These are phyloP conservation scores for Lepraria neglecta DNA, from an alignment of 495 filamentous ascomycete genomes.

Conservation along the genomic window DNA sequence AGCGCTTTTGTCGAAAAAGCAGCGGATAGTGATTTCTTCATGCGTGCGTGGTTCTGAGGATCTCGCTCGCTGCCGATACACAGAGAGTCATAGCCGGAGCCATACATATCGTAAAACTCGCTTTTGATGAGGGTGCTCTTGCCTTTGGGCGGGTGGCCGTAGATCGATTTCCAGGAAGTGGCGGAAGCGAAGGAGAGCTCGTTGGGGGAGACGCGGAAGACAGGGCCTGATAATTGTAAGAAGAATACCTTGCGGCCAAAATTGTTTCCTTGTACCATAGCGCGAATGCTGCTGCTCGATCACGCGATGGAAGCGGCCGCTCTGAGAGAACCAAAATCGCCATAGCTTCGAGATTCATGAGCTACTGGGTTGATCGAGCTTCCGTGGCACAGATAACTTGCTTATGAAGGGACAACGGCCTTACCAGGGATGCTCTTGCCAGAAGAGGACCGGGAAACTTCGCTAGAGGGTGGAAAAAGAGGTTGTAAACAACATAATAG, in stretches of 20 bases:
- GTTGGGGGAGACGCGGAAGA: conserved; percentile 24
- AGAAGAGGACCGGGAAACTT: conserved; percentile 30
- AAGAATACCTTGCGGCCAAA: not conserved
- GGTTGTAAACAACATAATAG: conserved; percentile 26
- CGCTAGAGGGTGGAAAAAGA: conserved; percentile 31
- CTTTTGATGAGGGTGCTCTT: conserved; percentile 18
- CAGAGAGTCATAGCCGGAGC: conserved; percentile 17
- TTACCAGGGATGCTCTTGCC: conserved; percentile 18
- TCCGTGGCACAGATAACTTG: conserved; percentile 1
- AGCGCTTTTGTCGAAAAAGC: conserved; percentile 27
- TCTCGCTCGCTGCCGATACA: conserved; percentile 29
- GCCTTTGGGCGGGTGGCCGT: conserved; percentile 9
- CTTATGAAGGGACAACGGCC: conserved; percentile 3
- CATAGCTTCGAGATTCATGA: conserved; percentile 18
- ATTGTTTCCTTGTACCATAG: conserved; percentile 18
- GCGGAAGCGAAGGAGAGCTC: conserved; percentile 23
- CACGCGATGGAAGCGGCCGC: conserved; percentile 18
- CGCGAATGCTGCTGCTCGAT: conserved; percentile 17
- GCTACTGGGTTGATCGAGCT: not conserved
- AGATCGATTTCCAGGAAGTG: conserved; percentile 21
- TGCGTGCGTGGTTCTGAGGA: conserved; percentile 19
- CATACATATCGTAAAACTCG: conserved; percentile 27
- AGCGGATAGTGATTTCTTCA: conserved; percentile 19
- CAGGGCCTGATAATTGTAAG: conserved; percentile 15
- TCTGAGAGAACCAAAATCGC: conserved; percentile 22